A percentile compares a stretch with the other conserved stretches of the same genome.
Conservation (phyloP, 306 rosid species). For the Dryas alaskensis region DNA sequence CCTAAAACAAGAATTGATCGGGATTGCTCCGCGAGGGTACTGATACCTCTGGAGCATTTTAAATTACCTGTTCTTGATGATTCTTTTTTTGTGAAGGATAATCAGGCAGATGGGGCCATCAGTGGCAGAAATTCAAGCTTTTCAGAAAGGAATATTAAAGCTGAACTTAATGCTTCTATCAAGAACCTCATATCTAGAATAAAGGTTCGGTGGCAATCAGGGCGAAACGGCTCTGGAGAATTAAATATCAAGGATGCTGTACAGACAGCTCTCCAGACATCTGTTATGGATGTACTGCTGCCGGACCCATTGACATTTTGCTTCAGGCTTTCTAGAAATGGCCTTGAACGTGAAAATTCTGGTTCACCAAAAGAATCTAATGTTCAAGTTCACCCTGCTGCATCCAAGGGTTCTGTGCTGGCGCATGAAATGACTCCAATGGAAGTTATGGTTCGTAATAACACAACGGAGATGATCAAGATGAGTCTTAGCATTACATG, state of each 20-base stretch:
- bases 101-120: conserved; percentile 40
- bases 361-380: conserved; percentile 28
- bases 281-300: conserved; percentile 87
- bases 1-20: conserved; percentile 88
- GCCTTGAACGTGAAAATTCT: conserved; percentile 33
- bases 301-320: conserved; percentile 95
- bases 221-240: conserved; percentile 83
- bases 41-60: conserved; percentile 87
- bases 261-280: conserved; percentile 85
- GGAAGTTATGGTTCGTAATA: conserved; percentile 89
- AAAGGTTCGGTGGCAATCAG: conserved; percentile 88
- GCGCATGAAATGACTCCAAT: conserved; percentile 83
- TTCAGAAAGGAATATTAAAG: conserved; percentile 76
- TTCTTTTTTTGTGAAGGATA: conserved; percentile 70
- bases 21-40: conserved; percentile 91
- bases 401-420: conserved; percentile 59
- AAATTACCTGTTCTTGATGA: conserved; percentile 92
- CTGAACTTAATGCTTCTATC: conserved; percentile 88
- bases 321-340: conserved; percentile 62
- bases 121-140: conserved; percentile 53
- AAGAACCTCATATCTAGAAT: conserved; percentile 87
- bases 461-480: conserved; percentile 80
- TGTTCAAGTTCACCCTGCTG: conserved; percentile 29
- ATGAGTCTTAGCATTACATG: conserved; percentile 76
- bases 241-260: conserved; percentile 87